Percentiles rank a stretch among this genome's conserved stretches.
Evolutionary conservation across 2,329 filamentous ascomycete genomes (phyloP).

Genomic region (Aspergillus sp.): DNA sequence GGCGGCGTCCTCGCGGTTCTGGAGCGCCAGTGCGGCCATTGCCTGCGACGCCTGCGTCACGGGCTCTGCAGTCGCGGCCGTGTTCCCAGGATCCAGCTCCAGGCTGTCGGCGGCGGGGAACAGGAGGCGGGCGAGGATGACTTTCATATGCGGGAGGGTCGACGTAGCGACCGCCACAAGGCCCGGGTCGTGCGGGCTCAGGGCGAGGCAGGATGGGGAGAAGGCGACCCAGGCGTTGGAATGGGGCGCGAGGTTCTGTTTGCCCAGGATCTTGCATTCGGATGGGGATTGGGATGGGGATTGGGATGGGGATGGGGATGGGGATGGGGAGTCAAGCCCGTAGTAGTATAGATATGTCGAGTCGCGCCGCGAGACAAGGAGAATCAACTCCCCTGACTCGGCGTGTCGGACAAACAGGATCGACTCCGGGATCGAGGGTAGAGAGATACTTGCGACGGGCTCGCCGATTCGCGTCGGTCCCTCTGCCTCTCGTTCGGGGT

Average conservation of each 20-base stretch:
- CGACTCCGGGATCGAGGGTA: constrained; percentile 48
- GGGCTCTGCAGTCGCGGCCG: constrained; percentile 6
- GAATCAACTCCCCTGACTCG: constrained; percentile 37
- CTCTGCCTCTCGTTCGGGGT: constrained; percentile 5
- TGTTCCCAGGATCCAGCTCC: constrained; percentile 8
- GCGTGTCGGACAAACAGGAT: constrained; percentile 45
- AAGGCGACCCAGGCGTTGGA: constrained; percentile 57
- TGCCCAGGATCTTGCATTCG: constrained; percentile 39
- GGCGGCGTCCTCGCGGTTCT: constrained; percentile 50
- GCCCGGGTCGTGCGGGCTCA: constrained; percentile 46
- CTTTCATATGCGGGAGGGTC: constrained; percentile 52
- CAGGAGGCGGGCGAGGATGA: constrained; percentile 50
- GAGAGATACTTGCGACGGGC: constrained; percentile 19
- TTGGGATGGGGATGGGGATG: not conserved
- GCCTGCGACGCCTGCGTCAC: constrained; percentile 45
- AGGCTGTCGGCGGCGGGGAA: constrained; percentile 32
- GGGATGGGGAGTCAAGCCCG: constrained; percentile 12
- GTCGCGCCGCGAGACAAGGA: constrained; percentile 48
- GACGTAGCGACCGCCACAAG: constrained; percentile 53
- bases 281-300: constrained; percentile 1
- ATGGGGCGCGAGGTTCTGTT: constrained; percentile 53
- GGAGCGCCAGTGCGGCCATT: constrained; percentile 40
- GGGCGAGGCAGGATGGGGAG: constrained; percentile 48
- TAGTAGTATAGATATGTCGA: constrained; percentile 53
- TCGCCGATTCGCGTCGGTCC: constrained; percentile 14